Conservation (phyloP, 2,329 filamentous ascomycete genomes). For the Aspergillus transmontanensis region DNA sequence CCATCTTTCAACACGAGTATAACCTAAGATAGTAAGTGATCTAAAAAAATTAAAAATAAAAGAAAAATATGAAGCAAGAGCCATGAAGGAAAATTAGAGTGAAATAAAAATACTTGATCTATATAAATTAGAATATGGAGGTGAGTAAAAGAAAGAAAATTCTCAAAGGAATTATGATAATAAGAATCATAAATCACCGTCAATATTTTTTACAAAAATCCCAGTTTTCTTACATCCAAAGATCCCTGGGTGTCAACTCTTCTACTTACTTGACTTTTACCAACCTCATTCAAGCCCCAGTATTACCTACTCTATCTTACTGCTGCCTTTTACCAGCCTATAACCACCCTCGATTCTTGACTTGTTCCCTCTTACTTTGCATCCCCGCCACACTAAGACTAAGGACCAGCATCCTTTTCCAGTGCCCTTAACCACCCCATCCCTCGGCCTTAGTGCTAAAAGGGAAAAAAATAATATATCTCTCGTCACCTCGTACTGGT, state of each 20-base stretch:
- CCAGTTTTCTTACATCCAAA: not conserved
- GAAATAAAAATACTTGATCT: not conserved
- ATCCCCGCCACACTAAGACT: constrained; percentile 24
- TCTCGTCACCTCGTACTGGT: constrained; percentile 21
- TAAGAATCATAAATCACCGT: not conserved
- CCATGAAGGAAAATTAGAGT: not conserved
- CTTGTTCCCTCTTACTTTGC: constrained; percentile 5
- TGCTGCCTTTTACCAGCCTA: constrained; percentile 2
- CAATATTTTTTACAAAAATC: not conserved
- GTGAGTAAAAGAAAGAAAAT: not conserved
- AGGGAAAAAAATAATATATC: constrained; percentile 21
- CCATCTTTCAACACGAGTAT: constrained; percentile 2
- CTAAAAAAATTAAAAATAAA: not conserved
- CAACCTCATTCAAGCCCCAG: constrained; percentile 5
- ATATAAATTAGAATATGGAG: not conserved
- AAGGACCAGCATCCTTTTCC: constrained; percentile 16
- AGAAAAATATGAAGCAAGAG: not conserved
- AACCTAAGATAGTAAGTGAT: constrained; percentile 1
- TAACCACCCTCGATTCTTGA: constrained; percentile 1
- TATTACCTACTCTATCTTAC: not conserved
- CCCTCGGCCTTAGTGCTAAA: constrained; percentile 22
- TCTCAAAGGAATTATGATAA: not conserved
- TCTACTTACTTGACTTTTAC: constrained; percentile 2
- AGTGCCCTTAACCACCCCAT: constrained; percentile 13
- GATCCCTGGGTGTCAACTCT: not conserved